A percentile compares a stretch with the other conserved stretches of the same genome.
Conservation (phyloP, 352 stramenopile species). For the Globisporangium barbulae region DNA sequence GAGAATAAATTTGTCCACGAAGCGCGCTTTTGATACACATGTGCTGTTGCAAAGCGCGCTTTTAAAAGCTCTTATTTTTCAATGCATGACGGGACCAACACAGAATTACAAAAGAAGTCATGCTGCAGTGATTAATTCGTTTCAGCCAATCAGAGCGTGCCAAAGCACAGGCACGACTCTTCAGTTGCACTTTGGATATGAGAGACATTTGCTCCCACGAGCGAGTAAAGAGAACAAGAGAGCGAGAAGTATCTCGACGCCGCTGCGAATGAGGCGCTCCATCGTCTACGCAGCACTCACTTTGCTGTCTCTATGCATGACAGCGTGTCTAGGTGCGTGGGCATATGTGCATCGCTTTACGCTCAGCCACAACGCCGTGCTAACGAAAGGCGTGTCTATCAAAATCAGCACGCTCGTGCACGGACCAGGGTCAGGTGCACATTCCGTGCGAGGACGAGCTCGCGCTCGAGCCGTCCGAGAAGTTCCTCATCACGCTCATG, state of each 20-base stretch:
- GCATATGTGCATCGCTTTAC: background rate
- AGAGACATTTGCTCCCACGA: background rate
- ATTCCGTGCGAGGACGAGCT: constrained; percentile 54
- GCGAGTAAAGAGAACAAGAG: background rate
- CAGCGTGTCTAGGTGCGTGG: background rate
- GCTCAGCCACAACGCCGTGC: background rate
- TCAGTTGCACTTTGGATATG: background rate
- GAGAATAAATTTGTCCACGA: no score
- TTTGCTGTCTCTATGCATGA: background rate
- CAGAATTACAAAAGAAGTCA: no score
- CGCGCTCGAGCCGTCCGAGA: constrained; percentile 32
- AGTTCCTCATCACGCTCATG: constrained; percentile 53
- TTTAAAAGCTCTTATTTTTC: no score
- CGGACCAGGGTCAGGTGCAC: constrained; percentile 36
- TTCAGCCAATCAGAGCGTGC: constrained; percentile 2
- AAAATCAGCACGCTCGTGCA: constrained; percentile 30
- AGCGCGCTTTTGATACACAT: no score
- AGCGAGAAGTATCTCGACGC: background rate
- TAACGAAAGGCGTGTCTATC: background rate
- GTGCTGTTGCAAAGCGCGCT: no score
- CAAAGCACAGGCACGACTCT: background rate
- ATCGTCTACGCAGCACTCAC: background rate
- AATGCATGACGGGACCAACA: no score
- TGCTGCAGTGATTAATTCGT: background rate
- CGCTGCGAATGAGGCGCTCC: background rate